phyloP scores from a whole-genome alignment of 2,329 filamentous ascomycete genomes.

The Xylaria sp. region DNA sequence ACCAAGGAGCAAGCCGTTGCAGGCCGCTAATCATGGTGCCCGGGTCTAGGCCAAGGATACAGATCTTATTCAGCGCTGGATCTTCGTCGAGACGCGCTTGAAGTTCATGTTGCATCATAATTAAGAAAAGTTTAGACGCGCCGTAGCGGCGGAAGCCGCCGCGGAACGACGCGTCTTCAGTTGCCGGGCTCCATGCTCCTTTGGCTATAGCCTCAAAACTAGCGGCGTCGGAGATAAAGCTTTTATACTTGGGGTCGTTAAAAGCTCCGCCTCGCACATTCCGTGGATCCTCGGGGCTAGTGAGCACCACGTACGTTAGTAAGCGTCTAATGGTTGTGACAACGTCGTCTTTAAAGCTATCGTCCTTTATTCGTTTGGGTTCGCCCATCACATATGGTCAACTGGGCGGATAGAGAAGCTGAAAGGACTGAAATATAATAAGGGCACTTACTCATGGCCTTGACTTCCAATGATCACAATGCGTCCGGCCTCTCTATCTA shows the following conservation, averaged over 20 bases:
- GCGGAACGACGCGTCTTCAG: neutral
- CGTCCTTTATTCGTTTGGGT: no score
- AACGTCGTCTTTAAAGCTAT: no score
- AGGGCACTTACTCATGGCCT: slow-evolving; percentile 49
- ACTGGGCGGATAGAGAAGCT: no score
- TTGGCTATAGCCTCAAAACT: no score
- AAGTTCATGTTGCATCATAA: neutral
- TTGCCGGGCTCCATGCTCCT: neutral
- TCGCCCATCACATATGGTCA: no score
- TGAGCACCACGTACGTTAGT: no score
- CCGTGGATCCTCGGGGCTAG: neutral
- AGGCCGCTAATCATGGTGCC: slow-evolving; percentile 12
- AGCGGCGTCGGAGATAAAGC: no score
- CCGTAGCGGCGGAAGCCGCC: slow-evolving; percentile 27
- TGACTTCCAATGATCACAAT: slow-evolving; percentile 41
- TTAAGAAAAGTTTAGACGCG: neutral
- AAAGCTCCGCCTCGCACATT: neutral
- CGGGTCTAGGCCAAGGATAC: slow-evolving; percentile 38
- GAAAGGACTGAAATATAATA: neutral
- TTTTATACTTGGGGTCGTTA: neutral
- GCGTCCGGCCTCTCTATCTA: slow-evolving; percentile 39
- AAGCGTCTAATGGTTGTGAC: no score
- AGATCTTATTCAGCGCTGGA: slow-evolving; percentile 36
- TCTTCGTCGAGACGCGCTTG: neutral
- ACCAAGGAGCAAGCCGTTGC: no score